Evolutionary conservation across 2,329 filamentous ascomycete genomes (phyloP), one percentile per base, ranked within the genome.

Genomic region (Dryadomyces quercus-mongolicae): DNA sequence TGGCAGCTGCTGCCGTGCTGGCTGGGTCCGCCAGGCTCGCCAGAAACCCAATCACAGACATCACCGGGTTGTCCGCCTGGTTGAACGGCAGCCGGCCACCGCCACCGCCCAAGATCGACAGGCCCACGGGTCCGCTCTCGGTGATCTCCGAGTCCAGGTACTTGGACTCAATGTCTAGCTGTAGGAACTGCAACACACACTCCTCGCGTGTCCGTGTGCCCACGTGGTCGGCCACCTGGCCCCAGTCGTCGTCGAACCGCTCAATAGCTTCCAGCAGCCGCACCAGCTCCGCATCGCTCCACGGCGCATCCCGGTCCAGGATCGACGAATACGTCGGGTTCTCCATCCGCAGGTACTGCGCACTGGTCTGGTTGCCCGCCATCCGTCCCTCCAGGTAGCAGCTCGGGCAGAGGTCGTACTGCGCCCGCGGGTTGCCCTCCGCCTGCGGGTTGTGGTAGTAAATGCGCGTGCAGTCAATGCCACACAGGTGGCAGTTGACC

Each of bases 141-240:
- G 68, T 63, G 8, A 78, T 75, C 63, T 92, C 84, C 8, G 88
- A 82, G 63, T 97, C 91, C 10, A 96, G 75, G 65, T 96, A 98
- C 67, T 95, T 94, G 72, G 96, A 92, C 68, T 97, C 93, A 58
- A 98, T 98, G 61, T 96, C 92, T 40, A 98, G 76, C 65, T 96
- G 90, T 59, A 98, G 70, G 73, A 98, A 98, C 67, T 96, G 93
- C 62, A 97, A 78, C 16, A 97, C 92, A 67, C 93, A 98, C 71
- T 98, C 92, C 68, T 98, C 94, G 53, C 89, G 80, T 1, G 90
- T 95, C 57, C 92, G 84, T 2, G 89, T 94, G 50, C 87, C 87
- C 46, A 98, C 93, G 64, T 96, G 88, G 59, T 92, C 89, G 1
- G 94, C 85, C 60, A 98, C 91, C 63, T 88, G 82, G 55, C 87